A percentile compares a stretch with the other conserved stretches of the same genome.
phyloP scores from a whole-genome alignment of 352 stramenopile species.

The Globisporangium spiculum region DNA sequence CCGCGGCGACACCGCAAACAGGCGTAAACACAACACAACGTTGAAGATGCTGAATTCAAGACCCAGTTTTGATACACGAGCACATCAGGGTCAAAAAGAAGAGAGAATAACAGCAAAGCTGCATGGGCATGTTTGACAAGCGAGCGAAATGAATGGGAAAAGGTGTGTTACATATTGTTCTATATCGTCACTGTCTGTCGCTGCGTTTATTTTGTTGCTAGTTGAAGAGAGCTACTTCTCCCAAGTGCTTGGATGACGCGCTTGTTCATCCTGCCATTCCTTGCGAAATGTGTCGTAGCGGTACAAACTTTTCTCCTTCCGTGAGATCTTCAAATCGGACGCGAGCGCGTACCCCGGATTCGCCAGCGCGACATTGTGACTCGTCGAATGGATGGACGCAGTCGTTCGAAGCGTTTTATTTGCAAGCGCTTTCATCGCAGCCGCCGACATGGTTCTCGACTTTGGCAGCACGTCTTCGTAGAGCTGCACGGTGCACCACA shows the following conservation, averaged over 20 bases:
- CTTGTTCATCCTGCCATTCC: conserved; percentile 69
- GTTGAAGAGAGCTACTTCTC: conserved; percentile 14
- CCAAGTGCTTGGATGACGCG: conserved; percentile 55
- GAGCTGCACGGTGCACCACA: conserved; percentile 78
- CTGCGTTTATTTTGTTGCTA: background rate
- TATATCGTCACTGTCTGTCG: background rate
- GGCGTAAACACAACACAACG: background rate
- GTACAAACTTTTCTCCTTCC: conserved; percentile 59
- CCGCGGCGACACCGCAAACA: conserved; percentile 3
- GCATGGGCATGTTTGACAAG: background rate
- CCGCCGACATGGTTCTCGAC: conserved; percentile 15
- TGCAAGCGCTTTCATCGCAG: conserved; percentile 16
- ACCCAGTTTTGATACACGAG: background rate
- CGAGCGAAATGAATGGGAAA: background rate
- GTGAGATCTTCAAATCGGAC: conserved; percentile 63
- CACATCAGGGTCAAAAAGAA: background rate
- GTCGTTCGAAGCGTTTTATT: conserved; percentile 12
- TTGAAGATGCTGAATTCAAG: background rate
- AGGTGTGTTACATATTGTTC: background rate
- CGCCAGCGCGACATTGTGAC: conserved; percentile 26
- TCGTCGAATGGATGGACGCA: conserved; percentile 37
- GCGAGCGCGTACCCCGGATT: conserved; percentile 30
- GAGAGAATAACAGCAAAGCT: background rate
- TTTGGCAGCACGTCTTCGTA: conserved; percentile 43
- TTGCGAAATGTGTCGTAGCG: conserved; percentile 76